Base-by-base conservation (phyloP, 2,329 filamentous ascomycete species). In the Thelonectria rubi region DNA sequence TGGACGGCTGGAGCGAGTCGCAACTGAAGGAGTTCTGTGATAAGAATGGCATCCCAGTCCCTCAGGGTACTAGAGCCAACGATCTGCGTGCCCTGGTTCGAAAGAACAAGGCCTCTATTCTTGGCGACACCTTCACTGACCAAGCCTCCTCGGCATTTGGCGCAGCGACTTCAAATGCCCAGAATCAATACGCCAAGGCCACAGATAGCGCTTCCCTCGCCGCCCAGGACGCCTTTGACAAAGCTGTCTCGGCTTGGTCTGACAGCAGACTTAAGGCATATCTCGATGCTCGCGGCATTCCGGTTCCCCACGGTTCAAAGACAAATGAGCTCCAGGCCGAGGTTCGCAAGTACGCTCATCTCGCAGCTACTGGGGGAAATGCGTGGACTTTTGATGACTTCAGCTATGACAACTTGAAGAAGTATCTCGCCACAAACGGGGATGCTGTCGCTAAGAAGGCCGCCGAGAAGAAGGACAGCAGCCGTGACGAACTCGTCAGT, bases 1-100 rank as follows among this genome's bases (percentile, higher is more conserved):
- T 98, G 73, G 89, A 97, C 70, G 88, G 91, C 4, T 99, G 95
- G 95, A 89, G 91, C 72, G 94, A 97, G 73, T 86, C 85, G 42
- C 84, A 97, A 77, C 85, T 99, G 75, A 98, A 98, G 84, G 90
- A 92, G 65, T 98, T 95, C 81, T 88, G 88, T 57, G 94, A 98
- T 81, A 92, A 94, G 84, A 95, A 98, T 71, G 88, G 88, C 60
- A 91, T 99, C 74, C 76, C 74, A 12, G 92, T 97, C 52, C 95
- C 95, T 10, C 94, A 98, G 75, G 95, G 94, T 49, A 96, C 92
- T 73, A 94, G 91, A 82, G 82, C 87, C 69, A 96, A 97, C 72
- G 94, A 99, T 78, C 86, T 98, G 24, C 83, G 96, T 55, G 93
- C 94, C 55, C 86, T 98, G 64, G 90, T 94, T 65, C 93, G 94